Base-by-base conservation (phyloP, 805 yeast genomes). In the Lipomyces spencermartinsiae region DNA sequence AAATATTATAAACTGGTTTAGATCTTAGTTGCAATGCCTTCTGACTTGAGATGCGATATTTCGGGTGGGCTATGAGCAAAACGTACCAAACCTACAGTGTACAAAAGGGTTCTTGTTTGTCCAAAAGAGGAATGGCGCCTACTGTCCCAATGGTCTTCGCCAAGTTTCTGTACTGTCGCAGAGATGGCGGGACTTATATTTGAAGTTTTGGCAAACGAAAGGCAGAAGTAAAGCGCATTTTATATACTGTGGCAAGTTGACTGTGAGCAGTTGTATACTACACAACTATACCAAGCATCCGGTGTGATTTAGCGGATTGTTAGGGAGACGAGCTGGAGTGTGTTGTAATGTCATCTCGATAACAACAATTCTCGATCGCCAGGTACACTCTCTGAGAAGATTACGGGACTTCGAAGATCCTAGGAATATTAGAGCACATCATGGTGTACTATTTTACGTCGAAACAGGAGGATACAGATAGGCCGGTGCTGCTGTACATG, bases 401-500 rank as follows among this genome's bases (percentile, higher is more conserved):
- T 43, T 43, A 16, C 16, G n/a, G 22, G 16, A 43, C 10, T 3
- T 19, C n/a, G 49, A 6, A 43, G 49, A 9, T 7, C 4, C 8
- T 16, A 19, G 49, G 49, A 19, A 43, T 16, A 16, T 39, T 39
- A 25, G 56, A 8, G 9, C 22, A 25, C 56, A 53, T 25, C 16
- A 83, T 83, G 86, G 86, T 83, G 14, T 83, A 81, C 70, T 83
- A 83, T 66, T 84, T 81, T 74, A 75, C 78, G 34, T 76, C 83
- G 0, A 72, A 74, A 10, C 82, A 81, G 3, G 71, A 74, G 0
- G 78, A 78, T n/a, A 78, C 74, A 4, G 76, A 72, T 12, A 69
- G 75, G 31, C 80, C 81, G 12, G 74, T 82, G 53, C 72, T 74
- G 34, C 76, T 89, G 6, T 89, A 86, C 73, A 87, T 89, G 87